A percentile compares a stretch with the other conserved stretches of the same genome.
Evolutionary conservation across 495 filamentous ascomycete genomes (phyloP).

Genomic region (Glonium stellatum): DNA sequence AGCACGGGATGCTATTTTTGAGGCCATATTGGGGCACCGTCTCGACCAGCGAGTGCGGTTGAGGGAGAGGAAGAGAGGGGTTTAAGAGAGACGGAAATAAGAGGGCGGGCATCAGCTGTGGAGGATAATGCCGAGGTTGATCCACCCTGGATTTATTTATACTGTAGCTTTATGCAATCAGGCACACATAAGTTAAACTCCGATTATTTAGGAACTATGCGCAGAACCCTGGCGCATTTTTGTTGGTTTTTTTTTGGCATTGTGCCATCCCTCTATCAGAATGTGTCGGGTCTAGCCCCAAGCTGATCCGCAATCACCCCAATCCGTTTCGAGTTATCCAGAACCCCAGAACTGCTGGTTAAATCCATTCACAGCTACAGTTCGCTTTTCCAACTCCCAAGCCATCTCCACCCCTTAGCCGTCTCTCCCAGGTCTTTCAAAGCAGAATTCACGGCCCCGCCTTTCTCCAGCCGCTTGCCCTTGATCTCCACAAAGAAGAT

Average conservation of each 20-base stretch:
- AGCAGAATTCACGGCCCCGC: slow-evolving; percentile 38
- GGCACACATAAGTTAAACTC: not conserved
- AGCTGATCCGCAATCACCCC: not conserved
- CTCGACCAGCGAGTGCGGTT: not conserved
- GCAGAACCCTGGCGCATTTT: too few relatives aligned
- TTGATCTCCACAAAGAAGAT: slow-evolving; percentile 91
- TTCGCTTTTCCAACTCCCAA: slow-evolving; percentile 33
- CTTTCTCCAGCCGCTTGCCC: slow-evolving; percentile 37
- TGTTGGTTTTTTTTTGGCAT: too few relatives aligned
- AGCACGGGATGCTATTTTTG: not conserved
- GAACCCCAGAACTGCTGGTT: not conserved
- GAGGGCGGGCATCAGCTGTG: not conserved
- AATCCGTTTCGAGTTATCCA: not conserved
- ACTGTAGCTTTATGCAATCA: too few relatives aligned
- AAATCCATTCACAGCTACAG: not conserved
- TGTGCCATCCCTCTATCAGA: not conserved
- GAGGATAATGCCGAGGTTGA: not conserved
- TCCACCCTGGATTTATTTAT: too few relatives aligned
- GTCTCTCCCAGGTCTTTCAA: slow-evolving; percentile 38
- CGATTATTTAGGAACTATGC: not conserved
- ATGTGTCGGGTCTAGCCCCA: not conserved
- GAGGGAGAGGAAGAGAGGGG: not conserved
- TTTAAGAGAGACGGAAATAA: not conserved
- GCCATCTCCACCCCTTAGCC: slow-evolving; percentile 31
- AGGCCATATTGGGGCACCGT: not conserved